These are phyloP conservation scores for Pestalotiopsis sp. DNA, from an alignment of 2,329 filamentous ascomycete genomes.

Conservation along the genomic window DNA sequence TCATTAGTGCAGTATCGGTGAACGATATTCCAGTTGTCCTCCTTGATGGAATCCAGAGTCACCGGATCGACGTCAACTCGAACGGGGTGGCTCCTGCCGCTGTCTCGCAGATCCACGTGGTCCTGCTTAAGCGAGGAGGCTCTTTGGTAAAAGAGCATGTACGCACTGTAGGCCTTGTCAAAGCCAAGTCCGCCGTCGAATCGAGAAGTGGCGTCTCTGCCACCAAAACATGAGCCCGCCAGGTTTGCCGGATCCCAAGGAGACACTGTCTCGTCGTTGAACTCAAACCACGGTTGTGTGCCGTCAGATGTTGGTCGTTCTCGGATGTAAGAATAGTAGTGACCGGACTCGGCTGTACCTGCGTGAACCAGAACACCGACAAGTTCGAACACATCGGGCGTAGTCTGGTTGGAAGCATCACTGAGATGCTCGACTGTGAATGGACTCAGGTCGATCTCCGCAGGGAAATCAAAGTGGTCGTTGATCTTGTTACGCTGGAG, in stretches of 20 bases:
- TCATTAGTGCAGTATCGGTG: slow-evolving; percentile 82
- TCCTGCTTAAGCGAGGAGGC: slow-evolving; percentile 64
- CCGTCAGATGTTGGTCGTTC: slow-evolving; percentile 65
- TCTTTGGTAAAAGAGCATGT: slow-evolving; percentile 97
- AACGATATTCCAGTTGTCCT: slow-evolving; percentile 74
- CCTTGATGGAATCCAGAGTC: slow-evolving; percentile 62
- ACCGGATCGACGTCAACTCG: slow-evolving; percentile 46
- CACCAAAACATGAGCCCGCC: slow-evolving; percentile 80
- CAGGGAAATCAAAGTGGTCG: slow-evolving; percentile 88
- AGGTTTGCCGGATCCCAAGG: slow-evolving; percentile 76
- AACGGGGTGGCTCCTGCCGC: slow-evolving; percentile 40
- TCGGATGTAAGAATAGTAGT: slow-evolving; percentile 96
- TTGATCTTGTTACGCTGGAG: slow-evolving; percentile 91
- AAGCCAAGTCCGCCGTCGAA: slow-evolving; percentile 51
- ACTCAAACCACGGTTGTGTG: slow-evolving; percentile 75
- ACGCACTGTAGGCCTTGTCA: slow-evolving; percentile 82
- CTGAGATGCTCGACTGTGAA: slow-evolving; percentile 88
- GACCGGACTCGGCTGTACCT: slow-evolving; percentile 89
- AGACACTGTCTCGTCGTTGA: slow-evolving; percentile 86
- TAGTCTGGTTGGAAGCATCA: slow-evolving; percentile 53
- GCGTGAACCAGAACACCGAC: slow-evolving; percentile 95
- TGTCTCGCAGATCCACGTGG: slow-evolving; percentile 46
- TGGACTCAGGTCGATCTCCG: slow-evolving; percentile 80
- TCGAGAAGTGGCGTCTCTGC: slow-evolving; percentile 56
- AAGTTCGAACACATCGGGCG: slow-evolving; percentile 83